Base-by-base conservation (phyloP, 805 yeast species). In the Debaryomyces prosopidis region DNA sequence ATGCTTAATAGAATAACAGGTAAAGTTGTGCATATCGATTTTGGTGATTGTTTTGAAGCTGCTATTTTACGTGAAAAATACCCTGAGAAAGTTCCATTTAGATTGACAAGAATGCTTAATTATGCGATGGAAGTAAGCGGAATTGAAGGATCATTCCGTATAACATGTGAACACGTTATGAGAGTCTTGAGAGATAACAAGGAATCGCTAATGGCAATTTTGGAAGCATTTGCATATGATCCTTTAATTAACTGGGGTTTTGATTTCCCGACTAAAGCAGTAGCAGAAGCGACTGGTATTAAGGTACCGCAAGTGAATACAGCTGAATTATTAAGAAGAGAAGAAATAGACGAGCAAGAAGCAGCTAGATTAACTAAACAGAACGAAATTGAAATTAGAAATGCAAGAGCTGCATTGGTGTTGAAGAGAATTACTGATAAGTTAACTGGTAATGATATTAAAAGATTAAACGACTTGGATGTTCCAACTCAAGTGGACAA, bases 121-220 rank as follows among this genome's bases (percentile, higher is more conserved):
- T 90, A 90, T 64, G 99, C 98, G 0, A 92, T 94, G 97, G 99
- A 95, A 64, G 98, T 94, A 2, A 87, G 96, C 67, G 99, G 99
- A 6, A 90, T 94, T 50, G 98, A 94, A 66, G 99, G 99, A 3
- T 88, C 96, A 30, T 94, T 89, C 77, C 79, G 98, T 57, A 91
- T 94, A 33, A 91, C 98, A 0, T 88, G 97, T 66, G 98, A 94
- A 60, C 91, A 92, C 65, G 99, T 94, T 3, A 92, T 95, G 97
- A 77, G 95, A 50, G 95, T 95, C 1, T 71, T 94, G 43, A 77
- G 99, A 52, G 96, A 87, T 52, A 94, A 94, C 66, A 89, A 89
- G 54, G 99, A 95, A 65, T 94, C 98, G 0, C 77, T 94, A 62
- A 88, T 95, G 95, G 99, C 99, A 0, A 91, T 94, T 45, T 77